phyloP scores from a whole-genome alignment of 139 green algal genomes.

The Raphidocelis subcapitata region DNA sequence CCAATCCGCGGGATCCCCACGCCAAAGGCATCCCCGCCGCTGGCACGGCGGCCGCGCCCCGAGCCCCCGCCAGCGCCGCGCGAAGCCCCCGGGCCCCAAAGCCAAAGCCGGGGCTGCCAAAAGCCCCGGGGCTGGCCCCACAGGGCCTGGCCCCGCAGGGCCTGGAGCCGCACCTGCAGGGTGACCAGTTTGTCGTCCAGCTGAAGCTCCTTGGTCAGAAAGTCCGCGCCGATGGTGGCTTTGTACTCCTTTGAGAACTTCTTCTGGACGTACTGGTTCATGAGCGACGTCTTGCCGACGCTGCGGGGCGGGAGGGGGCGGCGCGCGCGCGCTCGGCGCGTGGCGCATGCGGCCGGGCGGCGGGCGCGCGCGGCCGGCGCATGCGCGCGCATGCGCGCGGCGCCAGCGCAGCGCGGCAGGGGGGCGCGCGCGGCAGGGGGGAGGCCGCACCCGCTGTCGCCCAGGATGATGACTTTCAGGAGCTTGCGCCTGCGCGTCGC shows the following conservation, averaged over 20 bases:
- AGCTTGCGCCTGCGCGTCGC: conserved; percentile 70
- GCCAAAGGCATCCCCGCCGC: too few relatives aligned
- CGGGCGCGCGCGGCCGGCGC: too few relatives aligned
- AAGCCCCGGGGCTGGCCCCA: too few relatives aligned
- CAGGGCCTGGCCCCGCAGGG: too few relatives aligned
- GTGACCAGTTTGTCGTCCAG: conserved; percentile 97
- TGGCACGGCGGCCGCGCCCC: too few relatives aligned
- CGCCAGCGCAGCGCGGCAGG: too few relatives aligned
- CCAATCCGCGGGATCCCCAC: too few relatives aligned
- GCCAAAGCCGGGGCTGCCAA: too few relatives aligned
- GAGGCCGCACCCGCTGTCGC: conserved; percentile 87
- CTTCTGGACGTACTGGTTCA: conserved; percentile 99
- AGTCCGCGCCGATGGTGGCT: conserved; percentile 98
- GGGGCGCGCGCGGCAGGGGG: too few relatives aligned
- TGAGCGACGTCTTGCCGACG: conserved; percentile 97
- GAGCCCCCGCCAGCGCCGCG: too few relatives aligned
- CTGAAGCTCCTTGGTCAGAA: conserved; percentile 98
- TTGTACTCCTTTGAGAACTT: conserved; percentile 99
- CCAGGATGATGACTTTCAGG: conserved; percentile 99
- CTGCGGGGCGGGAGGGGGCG: conserved; percentile 39
- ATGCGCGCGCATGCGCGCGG: too few relatives aligned
- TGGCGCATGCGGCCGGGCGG: not conserved
- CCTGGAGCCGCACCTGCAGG: conserved; percentile 74
- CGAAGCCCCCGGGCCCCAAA: too few relatives aligned
- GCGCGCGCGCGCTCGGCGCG: not conserved